These are phyloP conservation scores for Euphorbia peplus DNA, from an alignment of 345 rosid genomes.

Conservation along the genomic window DNA sequence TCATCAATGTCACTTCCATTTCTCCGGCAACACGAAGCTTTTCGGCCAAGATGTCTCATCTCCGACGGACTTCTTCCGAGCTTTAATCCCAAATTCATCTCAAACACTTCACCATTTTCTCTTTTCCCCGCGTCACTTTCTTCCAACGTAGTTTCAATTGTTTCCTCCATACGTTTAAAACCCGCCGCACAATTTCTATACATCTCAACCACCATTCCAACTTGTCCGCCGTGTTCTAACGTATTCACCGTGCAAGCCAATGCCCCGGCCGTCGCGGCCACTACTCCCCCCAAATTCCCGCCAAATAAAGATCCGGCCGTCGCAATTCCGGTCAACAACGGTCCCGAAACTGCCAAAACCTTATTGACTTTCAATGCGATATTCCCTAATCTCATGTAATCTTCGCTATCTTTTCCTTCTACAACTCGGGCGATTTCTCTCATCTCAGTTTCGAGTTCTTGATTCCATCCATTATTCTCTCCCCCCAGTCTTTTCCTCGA, in stretches of 20 bases:
- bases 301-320: constrained; percentile 31
- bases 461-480: constrained; percentile 32
- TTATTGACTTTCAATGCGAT: constrained; percentile 42
- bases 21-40: constrained; percentile 15
- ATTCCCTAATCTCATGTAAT: constrained; percentile 40
- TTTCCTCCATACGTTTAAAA: constrained; percentile 32
- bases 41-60: constrained; percentile 37
- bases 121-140: constrained; percentile 24
- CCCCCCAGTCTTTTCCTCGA: background rate
- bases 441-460: constrained; percentile 39
- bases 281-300: constrained; percentile 19
- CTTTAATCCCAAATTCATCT: constrained; percentile 38
- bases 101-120: constrained; percentile 40
- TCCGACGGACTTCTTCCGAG: constrained; percentile 54
- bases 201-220: constrained; percentile 60
- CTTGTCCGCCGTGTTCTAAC: constrained; percentile 47
- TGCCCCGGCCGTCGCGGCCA: constrained; percentile 37
- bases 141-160: constrained; percentile 24
- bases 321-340: constrained; percentile 38
- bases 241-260: constrained; percentile 32
- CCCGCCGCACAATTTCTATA: constrained; percentile 48
- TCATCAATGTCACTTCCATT: constrained; percentile 27
- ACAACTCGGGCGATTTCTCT: constrained; percentile 33
- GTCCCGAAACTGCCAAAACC: constrained; percentile 43
- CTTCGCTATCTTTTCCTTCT: constrained; percentile 36